Percentiles rank a stretch among this genome's conserved stretches.
Evolutionary conservation across 2,329 filamentous ascomycete genomes (phyloP).

Genomic region (Fusarium guadeloupense): DNA sequence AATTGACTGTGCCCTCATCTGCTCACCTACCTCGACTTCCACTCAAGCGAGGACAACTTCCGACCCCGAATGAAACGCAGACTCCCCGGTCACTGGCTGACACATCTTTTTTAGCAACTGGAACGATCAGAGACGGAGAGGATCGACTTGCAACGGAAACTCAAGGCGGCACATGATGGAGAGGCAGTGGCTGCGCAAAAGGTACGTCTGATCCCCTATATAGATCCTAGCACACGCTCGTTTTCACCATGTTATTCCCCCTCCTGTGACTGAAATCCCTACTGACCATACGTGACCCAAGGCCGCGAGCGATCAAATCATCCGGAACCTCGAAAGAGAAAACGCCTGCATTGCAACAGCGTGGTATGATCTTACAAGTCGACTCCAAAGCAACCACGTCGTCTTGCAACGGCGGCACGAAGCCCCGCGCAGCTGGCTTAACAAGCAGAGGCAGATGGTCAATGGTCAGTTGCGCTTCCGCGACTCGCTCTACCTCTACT

Average conservation of each 20-base stretch:
- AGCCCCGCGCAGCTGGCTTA: constrained; percentile 82
- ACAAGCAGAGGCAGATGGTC: constrained; percentile 80
- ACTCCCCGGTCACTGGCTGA: constrained; percentile 20
- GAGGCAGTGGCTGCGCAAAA: constrained; percentile 61
- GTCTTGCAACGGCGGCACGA: constrained; percentile 79
- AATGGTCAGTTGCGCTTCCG: constrained; percentile 62
- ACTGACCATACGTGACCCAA: constrained; percentile 41
- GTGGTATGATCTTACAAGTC: constrained; percentile 83
- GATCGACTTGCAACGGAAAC: constrained; percentile 63
- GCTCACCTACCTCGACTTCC: constrained; percentile 1
- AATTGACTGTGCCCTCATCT: neutral
- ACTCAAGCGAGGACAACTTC: constrained; percentile 1
- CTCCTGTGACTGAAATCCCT: constrained; percentile 9
- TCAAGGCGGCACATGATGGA: constrained; percentile 63
- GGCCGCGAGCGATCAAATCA: constrained; percentile 62
- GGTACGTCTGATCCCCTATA: constrained; percentile 52
- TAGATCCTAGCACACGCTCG: neutral
- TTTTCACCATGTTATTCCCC: neutral
- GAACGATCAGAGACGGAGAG: constrained; percentile 66
- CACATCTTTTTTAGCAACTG: constrained; percentile 58
- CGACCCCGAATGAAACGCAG: neutral
- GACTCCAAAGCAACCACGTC: constrained; percentile 85
- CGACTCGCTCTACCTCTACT: constrained; percentile 57
- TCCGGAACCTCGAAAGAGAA: constrained; percentile 78
- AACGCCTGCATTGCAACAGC: constrained; percentile 82